Evolutionary conservation across 2,329 filamentous ascomycete genomes (phyloP).

Genomic region (Fusarium mundagurra): DNA sequence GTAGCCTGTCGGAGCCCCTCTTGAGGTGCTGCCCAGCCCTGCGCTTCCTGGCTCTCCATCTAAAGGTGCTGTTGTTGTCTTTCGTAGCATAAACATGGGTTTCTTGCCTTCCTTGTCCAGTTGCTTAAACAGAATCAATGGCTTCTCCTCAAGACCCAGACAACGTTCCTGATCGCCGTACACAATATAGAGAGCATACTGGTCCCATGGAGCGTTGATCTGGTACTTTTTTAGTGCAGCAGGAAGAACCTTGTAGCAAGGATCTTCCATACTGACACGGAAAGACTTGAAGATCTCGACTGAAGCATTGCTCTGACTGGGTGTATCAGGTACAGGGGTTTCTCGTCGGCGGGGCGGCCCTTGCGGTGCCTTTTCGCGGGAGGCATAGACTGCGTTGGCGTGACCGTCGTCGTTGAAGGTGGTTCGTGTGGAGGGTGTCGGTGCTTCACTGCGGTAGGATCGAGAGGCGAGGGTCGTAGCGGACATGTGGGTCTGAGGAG

Average conservation of each 20-base stretch:
- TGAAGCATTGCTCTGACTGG: conserved; percentile 64
- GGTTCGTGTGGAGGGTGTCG: conserved; percentile 62
- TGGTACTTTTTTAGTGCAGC: conserved; percentile 98
- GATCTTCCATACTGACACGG: conserved; percentile 96
- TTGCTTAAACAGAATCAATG: conserved; percentile 95
- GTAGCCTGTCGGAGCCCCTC: conserved; percentile 59
- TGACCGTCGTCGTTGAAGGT: conserved; percentile 65
- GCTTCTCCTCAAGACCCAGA: conserved; percentile 89
- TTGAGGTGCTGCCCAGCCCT: conserved; percentile 57
- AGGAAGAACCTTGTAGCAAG: conserved; percentile 95
- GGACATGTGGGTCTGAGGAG: conserved; percentile 65
- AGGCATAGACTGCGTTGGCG: conserved; percentile 38
- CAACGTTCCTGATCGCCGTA: conserved; percentile 98
- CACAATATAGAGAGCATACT: conserved; percentile 97
- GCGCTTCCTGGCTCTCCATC: conserved; percentile 66
- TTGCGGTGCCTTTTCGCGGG: conserved; percentile 45
- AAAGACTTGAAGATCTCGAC: conserved; percentile 99
- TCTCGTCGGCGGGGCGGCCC: conserved; percentile 66
- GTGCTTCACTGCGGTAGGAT: conserved; percentile 67
- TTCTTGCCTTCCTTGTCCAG: conserved; percentile 97
- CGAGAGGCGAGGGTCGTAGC: conserved; percentile 69
- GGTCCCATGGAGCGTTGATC: conserved; percentile 96
- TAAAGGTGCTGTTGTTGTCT: conserved; percentile 65
- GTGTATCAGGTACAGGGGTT: conserved; percentile 70
- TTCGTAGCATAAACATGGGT: conserved; percentile 98